Evolutionary conservation across 1,139 yeast genomes (phyloP), one percentile per base, ranked within the genome.

Genomic region (Zygotorulaspora mrakii): DNA sequence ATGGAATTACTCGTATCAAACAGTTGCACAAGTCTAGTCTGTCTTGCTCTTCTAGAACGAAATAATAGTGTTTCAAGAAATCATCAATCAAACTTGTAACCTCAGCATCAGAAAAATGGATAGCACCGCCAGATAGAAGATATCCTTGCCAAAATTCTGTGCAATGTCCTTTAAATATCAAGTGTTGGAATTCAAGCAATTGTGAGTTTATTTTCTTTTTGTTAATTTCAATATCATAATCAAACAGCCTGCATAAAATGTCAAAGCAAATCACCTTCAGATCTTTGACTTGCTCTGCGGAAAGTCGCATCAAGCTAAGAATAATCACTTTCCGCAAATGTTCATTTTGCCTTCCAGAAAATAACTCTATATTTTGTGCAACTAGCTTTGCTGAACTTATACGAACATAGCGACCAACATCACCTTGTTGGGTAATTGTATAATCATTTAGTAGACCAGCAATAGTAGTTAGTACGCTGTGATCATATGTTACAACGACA

Each of bases 321-420:
- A 62, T 59, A 5, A 66, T 43, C 10, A 40, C 31, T 17, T 38
- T 28, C 4, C 28, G 39, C 11, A 58, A 35, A 1, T 32, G 38
- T 7, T 33, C 33, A 2, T 42, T 30, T 8, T 31, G 33, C 5
- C 14, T 16, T n/a, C 27, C 20, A 17, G 37, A 44, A 18, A 65
- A 61, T 7, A 40, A 11, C 0, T 41, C 42, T 3, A 53, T 31
- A 49, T 71, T 69, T 2, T 50, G 36, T 0, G 48, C 42, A 6
- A 81, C 55, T 3, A 76, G 55, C 6, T 56, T 46, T 5, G 82
- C 60, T 1, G 79, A 67, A 0, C 79, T 71, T 2, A 59, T 52
- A 37, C 96, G 68, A 1, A 87, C 74, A 57, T 79, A 74, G 26
- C 87, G 76, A 2, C 96, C 96, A 10, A 82, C 85, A 60, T 82